Percentiles rank a stretch among this genome's conserved stretches.
Conservation (phyloP, 2,329 filamentous ascomycete species). For the Sclerotinia nivalis region DNA sequence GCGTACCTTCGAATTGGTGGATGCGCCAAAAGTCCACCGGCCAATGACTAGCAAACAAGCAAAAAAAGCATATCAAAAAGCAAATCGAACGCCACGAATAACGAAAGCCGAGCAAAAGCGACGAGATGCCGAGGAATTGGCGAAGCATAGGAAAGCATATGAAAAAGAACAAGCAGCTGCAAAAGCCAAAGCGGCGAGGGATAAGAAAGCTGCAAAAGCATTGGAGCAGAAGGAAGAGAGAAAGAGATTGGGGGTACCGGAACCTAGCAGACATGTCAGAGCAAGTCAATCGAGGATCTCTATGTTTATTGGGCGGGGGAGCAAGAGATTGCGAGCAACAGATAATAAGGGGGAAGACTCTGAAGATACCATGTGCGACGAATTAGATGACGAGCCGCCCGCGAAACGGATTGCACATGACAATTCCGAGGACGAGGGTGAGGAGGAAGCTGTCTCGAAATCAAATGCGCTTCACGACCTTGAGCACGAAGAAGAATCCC, state of each 20-base stretch:
- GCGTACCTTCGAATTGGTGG: constrained; percentile 46
- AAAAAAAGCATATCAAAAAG: constrained; percentile 49
- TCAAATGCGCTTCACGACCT: not conserved
- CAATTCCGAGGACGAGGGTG: not conserved
- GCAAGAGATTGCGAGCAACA: constrained; percentile 33
- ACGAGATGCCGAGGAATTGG: constrained; percentile 46
- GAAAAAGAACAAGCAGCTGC: constrained; percentile 55
- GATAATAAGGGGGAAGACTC: constrained; percentile 30
- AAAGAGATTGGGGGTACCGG: constrained; percentile 53
- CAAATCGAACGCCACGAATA: constrained; percentile 46
- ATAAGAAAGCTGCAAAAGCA: constrained; percentile 58
- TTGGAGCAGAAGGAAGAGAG: constrained; percentile 51
- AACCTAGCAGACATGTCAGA: constrained; percentile 50
- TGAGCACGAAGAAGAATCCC: not conserved
- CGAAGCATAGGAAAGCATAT: constrained; percentile 51
- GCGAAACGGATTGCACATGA: not conserved
- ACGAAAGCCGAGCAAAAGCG: constrained; percentile 43
- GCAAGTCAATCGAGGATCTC: constrained; percentile 61
- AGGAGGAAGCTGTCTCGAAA: not conserved
- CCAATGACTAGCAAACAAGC: constrained; percentile 54
- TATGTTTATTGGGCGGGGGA: constrained; percentile 47
- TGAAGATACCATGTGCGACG: constrained; percentile 23
- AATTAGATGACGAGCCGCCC: not conserved
- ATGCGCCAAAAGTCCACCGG: constrained; percentile 36
- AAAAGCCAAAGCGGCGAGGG: constrained; percentile 52